Conservation (phyloP, 2,329 filamentous ascomycete species). For the Chaetomiaceae sp. region DNA sequence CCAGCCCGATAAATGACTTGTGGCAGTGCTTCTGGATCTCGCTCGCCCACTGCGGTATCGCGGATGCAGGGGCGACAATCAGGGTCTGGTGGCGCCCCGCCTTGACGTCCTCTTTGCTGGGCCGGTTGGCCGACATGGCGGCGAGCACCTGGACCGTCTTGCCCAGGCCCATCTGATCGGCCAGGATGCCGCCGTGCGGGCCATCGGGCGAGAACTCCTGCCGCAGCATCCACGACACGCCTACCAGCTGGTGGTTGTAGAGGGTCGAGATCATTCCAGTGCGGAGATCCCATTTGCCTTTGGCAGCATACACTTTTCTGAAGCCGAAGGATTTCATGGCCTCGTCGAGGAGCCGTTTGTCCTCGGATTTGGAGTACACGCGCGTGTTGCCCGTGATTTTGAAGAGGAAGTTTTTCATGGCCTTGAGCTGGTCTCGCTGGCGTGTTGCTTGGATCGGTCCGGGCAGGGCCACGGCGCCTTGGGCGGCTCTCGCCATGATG, state of each 20-base stretch:
- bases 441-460: neutral
- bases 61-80: constrained; percentile 29
- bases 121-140: constrained; percentile 36
- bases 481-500: constrained; percentile 5
- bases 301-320: neutral
- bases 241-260: too few relatives aligned
- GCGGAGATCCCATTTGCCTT: constrained; percentile 6
- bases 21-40: constrained; percentile 28
- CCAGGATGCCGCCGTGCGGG: constrained; percentile 52
- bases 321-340: constrained; percentile 2
- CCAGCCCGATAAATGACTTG: too few relatives aligned
- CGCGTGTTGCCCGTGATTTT: neutral
- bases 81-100: constrained; percentile 35
- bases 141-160: constrained; percentile 53
- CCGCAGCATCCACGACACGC: too few relatives aligned
- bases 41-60: constrained; percentile 29
- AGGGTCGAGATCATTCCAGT: too few relatives aligned
- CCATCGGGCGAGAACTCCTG: constrained; percentile 9
- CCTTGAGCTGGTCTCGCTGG: neutral
- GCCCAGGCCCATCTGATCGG: constrained; percentile 60
- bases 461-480: neutral
- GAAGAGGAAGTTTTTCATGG: neutral
- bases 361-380: neutral
- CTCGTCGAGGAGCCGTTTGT: neutral
- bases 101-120: constrained; percentile 31